Percentiles rank a stretch among this genome's conserved stretches.
Conservation (phyloP, 805 yeast genomes). For the Sugiyamaella valdiviana region DNA sequence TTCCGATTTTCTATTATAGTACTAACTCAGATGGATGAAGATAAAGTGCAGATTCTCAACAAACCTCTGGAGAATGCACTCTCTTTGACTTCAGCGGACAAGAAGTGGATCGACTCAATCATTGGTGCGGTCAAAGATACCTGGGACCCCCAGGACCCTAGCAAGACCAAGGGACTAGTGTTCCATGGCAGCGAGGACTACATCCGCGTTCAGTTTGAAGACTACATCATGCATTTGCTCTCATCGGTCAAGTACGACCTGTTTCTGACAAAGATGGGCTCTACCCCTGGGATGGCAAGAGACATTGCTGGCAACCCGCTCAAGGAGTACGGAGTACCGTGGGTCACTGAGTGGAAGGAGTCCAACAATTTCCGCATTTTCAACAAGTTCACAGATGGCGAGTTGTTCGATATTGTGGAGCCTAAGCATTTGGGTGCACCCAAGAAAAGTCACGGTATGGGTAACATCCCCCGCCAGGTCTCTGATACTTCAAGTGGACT, state of each 20-base stretch:
- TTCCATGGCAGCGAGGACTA: conserved; percentile 80
- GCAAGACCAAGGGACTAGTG: conserved; percentile 40
- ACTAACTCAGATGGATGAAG: conserved; percentile 21
- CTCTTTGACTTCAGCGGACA: conserved; percentile 55
- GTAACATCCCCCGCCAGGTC: neutral
- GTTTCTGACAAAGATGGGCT: conserved; percentile 40
- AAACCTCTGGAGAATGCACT: conserved; percentile 38
- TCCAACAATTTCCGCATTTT: conserved; percentile 54
- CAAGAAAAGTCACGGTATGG: neutral
- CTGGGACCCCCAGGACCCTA: conserved; percentile 36
- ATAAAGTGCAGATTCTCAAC: conserved; percentile 43
- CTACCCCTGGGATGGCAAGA: conserved; percentile 30
- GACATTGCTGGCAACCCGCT: conserved; percentile 34
- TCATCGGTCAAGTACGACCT: conserved; percentile 65
- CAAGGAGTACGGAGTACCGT: conserved; percentile 39
- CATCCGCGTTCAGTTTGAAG: conserved; percentile 82
- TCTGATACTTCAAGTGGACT: neutral
- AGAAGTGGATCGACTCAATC: conserved; percentile 64
- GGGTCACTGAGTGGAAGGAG: conserved; percentile 47
- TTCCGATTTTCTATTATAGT: too few relatives aligned
- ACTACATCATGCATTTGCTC: conserved; percentile 71
- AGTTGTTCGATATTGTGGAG: conserved; percentile 56
- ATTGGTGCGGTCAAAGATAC: conserved; percentile 43
- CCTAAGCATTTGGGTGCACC: conserved; percentile 36
- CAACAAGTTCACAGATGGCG: conserved; percentile 55